Evolutionary conservation across 2,329 filamentous ascomycete species (phyloP).

Genomic region (Botryotinia calthae): DNA sequence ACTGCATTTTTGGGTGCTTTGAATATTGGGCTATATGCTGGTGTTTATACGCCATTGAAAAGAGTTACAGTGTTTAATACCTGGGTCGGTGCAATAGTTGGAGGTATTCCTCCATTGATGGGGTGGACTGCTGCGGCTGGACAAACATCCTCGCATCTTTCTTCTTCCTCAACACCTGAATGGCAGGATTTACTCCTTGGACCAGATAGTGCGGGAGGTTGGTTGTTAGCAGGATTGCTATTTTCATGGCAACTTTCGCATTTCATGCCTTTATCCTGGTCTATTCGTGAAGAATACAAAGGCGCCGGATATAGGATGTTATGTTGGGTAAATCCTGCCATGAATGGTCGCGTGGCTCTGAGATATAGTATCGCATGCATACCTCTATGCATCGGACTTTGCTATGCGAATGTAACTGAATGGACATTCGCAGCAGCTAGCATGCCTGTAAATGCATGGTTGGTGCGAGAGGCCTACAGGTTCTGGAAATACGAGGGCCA

Average conservation of each 20-base stretch:
- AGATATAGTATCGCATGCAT: slow-evolving; percentile 84
- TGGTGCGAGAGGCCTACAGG: slow-evolving; percentile 71
- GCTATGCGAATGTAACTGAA: slow-evolving; percentile 77
- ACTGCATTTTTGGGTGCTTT: slow-evolving; percentile 79
- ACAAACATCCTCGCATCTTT: slow-evolving; percentile 78
- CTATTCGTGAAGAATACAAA: slow-evolving; percentile 86
- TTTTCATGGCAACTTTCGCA: slow-evolving; percentile 98
- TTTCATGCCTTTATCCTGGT: slow-evolving; percentile 91
- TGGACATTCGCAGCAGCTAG: slow-evolving; percentile 81
- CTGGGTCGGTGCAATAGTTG: slow-evolving; percentile 90
- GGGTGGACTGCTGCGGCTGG: slow-evolving; percentile 95
- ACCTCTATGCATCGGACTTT: slow-evolving; percentile 79
- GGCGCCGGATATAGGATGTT: slow-evolving; percentile 69
- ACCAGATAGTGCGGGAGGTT: slow-evolving; percentile 70
- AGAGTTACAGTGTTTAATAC: slow-evolving; percentile 84
- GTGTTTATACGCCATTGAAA: slow-evolving; percentile 90
- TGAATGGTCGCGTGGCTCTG: slow-evolving; percentile 83
- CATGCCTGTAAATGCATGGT: slow-evolving; percentile 80
- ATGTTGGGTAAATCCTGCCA: slow-evolving; percentile 79
- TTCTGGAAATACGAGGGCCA: slow-evolving; percentile 81
- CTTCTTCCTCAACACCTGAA: slow-evolving; percentile 53
- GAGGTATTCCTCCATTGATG: slow-evolving; percentile 93
- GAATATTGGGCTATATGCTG: slow-evolving; percentile 89
- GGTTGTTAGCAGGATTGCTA: slow-evolving; percentile 79
- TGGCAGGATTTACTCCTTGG: slow-evolving; percentile 79